Conservation (phyloP, 306 rosid species). For the Cajanus cajan region DNA sequence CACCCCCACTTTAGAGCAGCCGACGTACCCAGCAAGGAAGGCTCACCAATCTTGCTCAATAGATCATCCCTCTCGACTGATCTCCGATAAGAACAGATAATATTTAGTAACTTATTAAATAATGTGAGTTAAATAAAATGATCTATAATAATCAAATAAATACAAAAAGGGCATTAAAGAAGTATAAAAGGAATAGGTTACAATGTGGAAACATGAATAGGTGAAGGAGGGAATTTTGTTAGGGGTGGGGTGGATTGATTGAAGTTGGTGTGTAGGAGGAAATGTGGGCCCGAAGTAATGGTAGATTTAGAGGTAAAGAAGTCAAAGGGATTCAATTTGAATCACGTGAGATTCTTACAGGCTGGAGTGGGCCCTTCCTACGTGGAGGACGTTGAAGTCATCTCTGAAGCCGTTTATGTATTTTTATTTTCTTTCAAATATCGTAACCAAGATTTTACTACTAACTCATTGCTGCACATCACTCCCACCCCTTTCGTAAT, state of each 20-base stretch:
- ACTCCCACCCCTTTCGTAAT: too few species aligned
- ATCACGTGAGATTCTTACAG: conserved; percentile 97
- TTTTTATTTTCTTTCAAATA: conserved; percentile 1
- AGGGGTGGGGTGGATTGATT: not conserved
- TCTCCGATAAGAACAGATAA: too few species aligned
- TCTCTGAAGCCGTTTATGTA: conserved; percentile 7
- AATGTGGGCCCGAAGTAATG: not conserved
- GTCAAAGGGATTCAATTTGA: conserved; percentile 61
- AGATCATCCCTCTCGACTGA: too few species aligned
- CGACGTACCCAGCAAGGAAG: too few species aligned
- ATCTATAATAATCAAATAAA: too few species aligned
- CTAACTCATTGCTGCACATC: conserved; percentile 3
- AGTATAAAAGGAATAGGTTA: not conserved
- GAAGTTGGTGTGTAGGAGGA: conserved; percentile 1
- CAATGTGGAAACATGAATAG: not conserved
- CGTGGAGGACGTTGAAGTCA: conserved; percentile 61
- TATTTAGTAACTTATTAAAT: too few species aligned
- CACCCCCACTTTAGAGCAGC: too few species aligned
- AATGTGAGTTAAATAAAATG: too few species aligned
- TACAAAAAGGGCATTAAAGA: too few species aligned
- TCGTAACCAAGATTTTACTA: not conserved
- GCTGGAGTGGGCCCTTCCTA: conserved; percentile 79
- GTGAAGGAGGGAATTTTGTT: not conserved
- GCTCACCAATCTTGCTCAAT: too few species aligned
- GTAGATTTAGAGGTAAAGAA: conserved; percentile 26